Evolutionary conservation across 305 asterid species (phyloP).

Genomic region (Fraxinus nigra): DNA sequence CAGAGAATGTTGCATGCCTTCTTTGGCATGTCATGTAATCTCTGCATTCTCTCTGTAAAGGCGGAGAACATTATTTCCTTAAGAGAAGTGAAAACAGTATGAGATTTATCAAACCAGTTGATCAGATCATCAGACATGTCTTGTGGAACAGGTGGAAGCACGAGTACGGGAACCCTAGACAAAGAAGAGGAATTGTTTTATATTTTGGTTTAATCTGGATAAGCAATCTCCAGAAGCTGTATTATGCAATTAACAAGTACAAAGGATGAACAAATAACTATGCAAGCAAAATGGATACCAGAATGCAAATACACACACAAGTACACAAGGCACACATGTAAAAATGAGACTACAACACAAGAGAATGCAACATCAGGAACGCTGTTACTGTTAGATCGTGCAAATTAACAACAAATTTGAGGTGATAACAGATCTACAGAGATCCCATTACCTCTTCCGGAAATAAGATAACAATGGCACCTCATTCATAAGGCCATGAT

Average conservation of each 20-base stretch:
- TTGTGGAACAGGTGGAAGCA: slow-evolving; percentile 82
- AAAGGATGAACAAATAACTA: not conserved
- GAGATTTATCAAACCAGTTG: slow-evolving; percentile 76
- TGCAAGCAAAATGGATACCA: not conserved
- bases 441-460: slow-evolving; percentile 48
- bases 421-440: not conserved
- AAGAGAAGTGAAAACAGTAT: slow-evolving; percentile 60
- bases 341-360: not conserved
- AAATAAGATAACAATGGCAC: slow-evolving; percentile 69
- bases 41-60: slow-evolving; percentile 52
- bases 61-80: slow-evolving; percentile 70
- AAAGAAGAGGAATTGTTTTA: slow-evolving; percentile 12
- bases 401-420: slow-evolving; percentile 18
- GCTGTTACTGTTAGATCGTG: slow-evolving; percentile 1
- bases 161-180: slow-evolving; percentile 76
- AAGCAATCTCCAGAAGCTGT: not conserved
- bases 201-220: slow-evolving; percentile 1
- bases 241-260: not conserved
- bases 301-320: not conserved
- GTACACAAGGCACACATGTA: not conserved
- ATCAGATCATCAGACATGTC: slow-evolving; percentile 75
- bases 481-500: slow-evolving; percentile 83
- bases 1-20: slow-evolving; percentile 74
- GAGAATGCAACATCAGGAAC: slow-evolving; percentile 6
- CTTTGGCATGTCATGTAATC: slow-evolving; percentile 70